Percentiles rank a stretch among this genome's conserved stretches.
Conservation (phyloP, 768 basidiomycete genomes). For the Amanita brunnescens region DNA sequence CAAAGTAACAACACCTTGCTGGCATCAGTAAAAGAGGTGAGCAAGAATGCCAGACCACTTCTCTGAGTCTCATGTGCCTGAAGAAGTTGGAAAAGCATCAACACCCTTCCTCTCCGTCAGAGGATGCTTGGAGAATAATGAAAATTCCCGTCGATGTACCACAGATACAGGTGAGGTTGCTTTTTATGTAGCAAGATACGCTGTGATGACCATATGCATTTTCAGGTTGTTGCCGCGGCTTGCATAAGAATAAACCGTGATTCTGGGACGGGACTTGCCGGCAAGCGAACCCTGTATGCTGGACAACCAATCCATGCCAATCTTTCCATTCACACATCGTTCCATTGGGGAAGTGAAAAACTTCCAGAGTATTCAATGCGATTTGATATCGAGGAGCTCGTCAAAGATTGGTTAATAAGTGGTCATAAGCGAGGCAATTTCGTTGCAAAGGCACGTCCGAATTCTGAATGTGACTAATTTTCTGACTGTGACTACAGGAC, state of each 20-base stretch:
- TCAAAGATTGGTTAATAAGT: conserved; percentile 83
- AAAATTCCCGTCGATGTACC: conserved; percentile 78
- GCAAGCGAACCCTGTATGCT: conserved; percentile 53
- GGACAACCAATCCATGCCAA: conserved; percentile 77
- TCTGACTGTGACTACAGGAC: conserved; percentile 36
- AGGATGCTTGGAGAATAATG: conserved; percentile 59
- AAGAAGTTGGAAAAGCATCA: conserved; percentile 37
- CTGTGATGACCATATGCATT: conserved; percentile 21
- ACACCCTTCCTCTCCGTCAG: conserved; percentile 27
- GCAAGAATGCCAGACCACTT: neutral
- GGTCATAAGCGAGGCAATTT: conserved; percentile 86
- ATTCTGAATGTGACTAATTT: conserved; percentile 6
- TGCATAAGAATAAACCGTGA: conserved; percentile 37
- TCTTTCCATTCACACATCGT: conserved; percentile 61
- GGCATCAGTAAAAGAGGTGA: conserved; percentile 23
- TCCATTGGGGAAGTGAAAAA: conserved; percentile 62
- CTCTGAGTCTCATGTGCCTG: neutral
- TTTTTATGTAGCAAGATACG: conserved; percentile 47
- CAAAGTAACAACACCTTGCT: conserved; percentile 25
- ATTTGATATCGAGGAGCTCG: conserved; percentile 76
- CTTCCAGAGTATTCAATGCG: conserved; percentile 45
- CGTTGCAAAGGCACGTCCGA: conserved; percentile 47
- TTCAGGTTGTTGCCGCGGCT: conserved; percentile 62
- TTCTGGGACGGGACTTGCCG: conserved; percentile 22
- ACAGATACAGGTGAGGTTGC: conserved; percentile 50